A percentile compares a stretch with the other conserved stretches of the same genome.
Evolutionary conservation across 2,329 filamentous ascomycete species (phyloP).

Genomic region (Cladosporium velox): DNA sequence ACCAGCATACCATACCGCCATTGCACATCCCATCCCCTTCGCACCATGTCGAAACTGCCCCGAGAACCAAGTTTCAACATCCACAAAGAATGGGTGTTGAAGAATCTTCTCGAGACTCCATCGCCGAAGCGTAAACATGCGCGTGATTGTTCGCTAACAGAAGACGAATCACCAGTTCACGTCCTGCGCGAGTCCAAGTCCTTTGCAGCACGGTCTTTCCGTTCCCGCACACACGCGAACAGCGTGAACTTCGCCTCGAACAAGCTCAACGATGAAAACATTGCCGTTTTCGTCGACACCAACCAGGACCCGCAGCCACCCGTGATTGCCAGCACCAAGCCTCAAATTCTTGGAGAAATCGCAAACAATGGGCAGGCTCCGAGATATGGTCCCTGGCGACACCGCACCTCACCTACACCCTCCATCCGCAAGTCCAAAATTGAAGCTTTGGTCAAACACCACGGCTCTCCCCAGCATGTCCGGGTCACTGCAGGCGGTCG

Average conservation of each 20-base stretch:
- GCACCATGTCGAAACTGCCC: slow-evolving; percentile 7
- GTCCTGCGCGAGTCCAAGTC: slow-evolving; percentile 41
- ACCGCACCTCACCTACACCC: slow-evolving; percentile 49
- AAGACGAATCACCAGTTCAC: slow-evolving; percentile 33
- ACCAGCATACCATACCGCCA: not conserved
- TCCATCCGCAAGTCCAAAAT: slow-evolving; percentile 54
- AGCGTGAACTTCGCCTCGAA: slow-evolving; percentile 34
- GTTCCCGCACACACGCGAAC: slow-evolving; percentile 34
- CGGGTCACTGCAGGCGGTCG: slow-evolving; percentile 56
- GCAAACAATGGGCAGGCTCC: slow-evolving; percentile 36
- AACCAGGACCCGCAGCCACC: slow-evolving; percentile 22
- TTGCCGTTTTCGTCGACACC: slow-evolving; percentile 26
- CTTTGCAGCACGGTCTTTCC: slow-evolving; percentile 40
- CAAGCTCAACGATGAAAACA: slow-evolving; percentile 37
- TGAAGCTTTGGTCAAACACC: slow-evolving; percentile 53
- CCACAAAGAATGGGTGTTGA: slow-evolving; percentile 26
- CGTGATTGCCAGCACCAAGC: slow-evolving; percentile 20
- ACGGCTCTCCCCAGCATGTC: slow-evolving; percentile 53
- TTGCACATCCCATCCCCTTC: not conserved
- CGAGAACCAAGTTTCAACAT: slow-evolving; percentile 6
- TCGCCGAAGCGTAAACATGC: slow-evolving; percentile 7
- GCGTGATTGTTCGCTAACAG: slow-evolving; percentile 24
- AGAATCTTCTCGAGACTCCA: slow-evolving; percentile 29
- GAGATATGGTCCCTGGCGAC: slow-evolving; percentile 27
- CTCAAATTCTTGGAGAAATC: slow-evolving; percentile 37